A percentile compares a stretch with the other conserved stretches of the same genome.
Conservation (phyloP, 495 filamentous ascomycete species). For the Tetracladium setigerum region DNA sequence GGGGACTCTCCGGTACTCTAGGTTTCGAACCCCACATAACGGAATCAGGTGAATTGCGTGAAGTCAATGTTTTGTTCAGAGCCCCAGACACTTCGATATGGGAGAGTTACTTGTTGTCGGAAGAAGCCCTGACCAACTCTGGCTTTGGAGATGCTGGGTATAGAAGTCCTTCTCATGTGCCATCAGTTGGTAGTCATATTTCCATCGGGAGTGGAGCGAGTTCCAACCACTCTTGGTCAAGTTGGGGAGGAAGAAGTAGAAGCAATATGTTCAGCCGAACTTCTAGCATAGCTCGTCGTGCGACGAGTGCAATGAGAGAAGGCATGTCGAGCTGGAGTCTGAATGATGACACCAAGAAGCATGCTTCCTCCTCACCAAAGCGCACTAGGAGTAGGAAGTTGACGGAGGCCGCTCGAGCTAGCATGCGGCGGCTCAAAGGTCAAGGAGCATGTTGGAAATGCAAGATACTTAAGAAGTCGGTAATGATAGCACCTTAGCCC, state of each 20-base stretch:
- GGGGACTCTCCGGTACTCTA: too few species aligned
- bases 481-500: neutral
- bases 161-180: neutral
- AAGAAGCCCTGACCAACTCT: too few species aligned
- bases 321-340: conserved; percentile 4
- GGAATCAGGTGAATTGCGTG: too few species aligned
- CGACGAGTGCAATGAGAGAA: neutral
- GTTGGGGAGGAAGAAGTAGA: conserved; percentile 1
- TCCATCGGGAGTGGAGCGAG: conserved; percentile 1
- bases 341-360: neutral
- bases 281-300: conserved; percentile 1
- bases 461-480: conserved; percentile 2
- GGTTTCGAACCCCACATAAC: too few species aligned
- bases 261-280: conserved; percentile 1
- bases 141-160: neutral
- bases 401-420: conserved; percentile 1
- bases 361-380: neutral
- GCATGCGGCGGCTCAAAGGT: conserved; percentile 1
- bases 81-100: too few species aligned
- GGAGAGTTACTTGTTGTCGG: too few species aligned
- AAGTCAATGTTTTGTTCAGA: too few species aligned
- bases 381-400: conserved; percentile 1
- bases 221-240: conserved; percentile 2
- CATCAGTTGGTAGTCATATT: neutral
- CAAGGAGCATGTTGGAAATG: conserved; percentile 5